Conservation (phyloP, 768 basidiomycete genomes). For the Lactifluus volemus region DNA sequence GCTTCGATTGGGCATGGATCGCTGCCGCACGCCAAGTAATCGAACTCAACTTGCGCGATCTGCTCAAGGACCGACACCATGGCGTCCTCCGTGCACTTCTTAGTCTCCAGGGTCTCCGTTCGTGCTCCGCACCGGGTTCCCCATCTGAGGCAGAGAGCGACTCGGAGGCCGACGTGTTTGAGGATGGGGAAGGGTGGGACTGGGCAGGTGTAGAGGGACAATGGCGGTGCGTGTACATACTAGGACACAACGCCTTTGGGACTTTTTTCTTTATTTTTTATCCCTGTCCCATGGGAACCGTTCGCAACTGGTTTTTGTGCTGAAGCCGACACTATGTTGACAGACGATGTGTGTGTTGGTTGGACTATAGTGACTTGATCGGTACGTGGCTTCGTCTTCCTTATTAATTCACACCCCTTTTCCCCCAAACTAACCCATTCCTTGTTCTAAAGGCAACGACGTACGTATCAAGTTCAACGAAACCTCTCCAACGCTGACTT, state of each 20-base stretch:
- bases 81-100: constrained; percentile 24
- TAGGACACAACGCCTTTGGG: too few species aligned
- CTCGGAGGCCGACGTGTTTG: background rate
- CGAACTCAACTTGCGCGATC: constrained; percentile 42
- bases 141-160: background rate
- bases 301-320: background rate
- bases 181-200: constrained; percentile 40
- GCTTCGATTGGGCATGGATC: constrained; percentile 43
- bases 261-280: too few species aligned
- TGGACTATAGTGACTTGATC: constrained; percentile 48
- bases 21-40: constrained; percentile 42
- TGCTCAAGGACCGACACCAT: constrained; percentile 22
- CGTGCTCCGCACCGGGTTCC: constrained; percentile 23
- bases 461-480: constrained; percentile 21
- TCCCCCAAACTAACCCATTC: too few species aligned
- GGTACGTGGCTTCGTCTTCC: constrained; percentile 31
- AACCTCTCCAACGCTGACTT: too few species aligned
- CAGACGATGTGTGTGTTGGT: constrained; percentile 51
- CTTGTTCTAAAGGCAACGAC: constrained; percentile 29
- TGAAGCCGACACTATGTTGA: background rate
- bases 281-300: background rate
- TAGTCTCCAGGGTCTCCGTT: constrained; percentile 24
- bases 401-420: background rate
- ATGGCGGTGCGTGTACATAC: constrained; percentile 39
- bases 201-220: constrained; percentile 49